Conservation (phyloP, 2,329 filamentous ascomycete genomes). For the Apiospora kogelbergensis region DNA sequence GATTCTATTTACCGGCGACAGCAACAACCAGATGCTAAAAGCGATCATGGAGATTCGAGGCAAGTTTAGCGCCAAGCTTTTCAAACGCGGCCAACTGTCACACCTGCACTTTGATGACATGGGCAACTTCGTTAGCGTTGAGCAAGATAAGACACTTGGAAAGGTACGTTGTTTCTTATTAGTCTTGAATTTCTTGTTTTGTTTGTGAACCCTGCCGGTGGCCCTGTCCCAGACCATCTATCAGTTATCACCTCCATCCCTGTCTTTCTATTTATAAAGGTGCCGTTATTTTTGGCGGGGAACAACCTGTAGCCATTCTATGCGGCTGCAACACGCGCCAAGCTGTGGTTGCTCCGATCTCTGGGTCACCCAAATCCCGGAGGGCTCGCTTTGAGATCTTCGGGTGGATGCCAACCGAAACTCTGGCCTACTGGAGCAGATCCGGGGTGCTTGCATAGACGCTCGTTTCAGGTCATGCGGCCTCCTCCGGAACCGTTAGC, state of each 20-base stretch:
- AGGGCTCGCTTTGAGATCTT: neutral
- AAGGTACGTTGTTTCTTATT: conserved; percentile 55
- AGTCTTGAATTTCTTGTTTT: neutral
- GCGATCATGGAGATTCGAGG: conserved; percentile 95
- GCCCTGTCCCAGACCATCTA: neutral
- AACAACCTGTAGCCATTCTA: neutral
- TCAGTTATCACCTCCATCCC: neutral
- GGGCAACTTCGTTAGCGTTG: conserved; percentile 80
- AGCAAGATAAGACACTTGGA: conserved; percentile 83
- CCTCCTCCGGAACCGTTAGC: neutral
- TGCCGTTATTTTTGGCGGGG: conserved; percentile 13
- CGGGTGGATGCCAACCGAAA: neutral
- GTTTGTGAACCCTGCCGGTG: neutral
- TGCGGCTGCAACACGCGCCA: neutral
- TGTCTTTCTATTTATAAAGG: conserved; percentile 16
- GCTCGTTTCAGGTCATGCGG: conserved; percentile 7
- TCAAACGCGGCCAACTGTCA: conserved; percentile 77
- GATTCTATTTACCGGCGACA: conserved; percentile 90
- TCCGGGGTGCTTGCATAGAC: neutral
- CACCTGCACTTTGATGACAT: conserved; percentile 81
- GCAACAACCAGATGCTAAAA: conserved; percentile 98
- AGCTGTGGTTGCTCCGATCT: neutral
- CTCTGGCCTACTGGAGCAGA: neutral
- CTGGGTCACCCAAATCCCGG: neutral
- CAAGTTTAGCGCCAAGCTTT: conserved; percentile 84